phyloP scores from a whole-genome alignment of 1,284 basidiomycete genomes.

The Ustilago esculenta region DNA sequence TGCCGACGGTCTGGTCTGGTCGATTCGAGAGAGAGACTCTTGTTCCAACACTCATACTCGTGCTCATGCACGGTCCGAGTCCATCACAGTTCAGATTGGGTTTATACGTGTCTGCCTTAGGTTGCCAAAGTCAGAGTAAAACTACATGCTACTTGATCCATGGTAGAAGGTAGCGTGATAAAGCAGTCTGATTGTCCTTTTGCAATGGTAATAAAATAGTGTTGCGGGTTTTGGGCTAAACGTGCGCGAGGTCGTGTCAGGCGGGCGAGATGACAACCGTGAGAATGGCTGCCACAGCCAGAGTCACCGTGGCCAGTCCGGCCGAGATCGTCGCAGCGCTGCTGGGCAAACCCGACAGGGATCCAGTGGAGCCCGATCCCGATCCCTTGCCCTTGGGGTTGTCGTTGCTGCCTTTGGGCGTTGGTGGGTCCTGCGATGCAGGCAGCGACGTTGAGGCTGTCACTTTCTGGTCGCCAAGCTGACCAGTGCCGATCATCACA shows the following conservation, averaged over 20 bases:
- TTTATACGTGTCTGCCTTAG: no score
- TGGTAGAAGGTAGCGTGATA: no score
- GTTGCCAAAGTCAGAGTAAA: no score
- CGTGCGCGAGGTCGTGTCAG: not conserved
- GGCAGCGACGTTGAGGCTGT: slow-evolving; percentile 21
- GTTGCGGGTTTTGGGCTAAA: no score
- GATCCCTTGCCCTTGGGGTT: slow-evolving; percentile 3
- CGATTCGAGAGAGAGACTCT: no score
- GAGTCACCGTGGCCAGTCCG: not conserved
- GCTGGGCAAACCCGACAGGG: slow-evolving; percentile 6
- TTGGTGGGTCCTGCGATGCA: slow-evolving; percentile 31
- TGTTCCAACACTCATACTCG: no score
- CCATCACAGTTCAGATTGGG: no score
- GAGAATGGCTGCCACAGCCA: slow-evolving; percentile 5
- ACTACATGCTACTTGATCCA: no score
- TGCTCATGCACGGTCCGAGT: no score
- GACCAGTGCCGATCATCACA: slow-evolving; percentile 67
- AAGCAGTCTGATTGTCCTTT: no score
- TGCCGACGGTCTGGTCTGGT: no score
- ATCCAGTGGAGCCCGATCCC: slow-evolving; percentile 6
- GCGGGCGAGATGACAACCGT: slow-evolving; percentile 3
- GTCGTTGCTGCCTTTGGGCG: slow-evolving; percentile 11
- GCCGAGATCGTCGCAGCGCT: not conserved
- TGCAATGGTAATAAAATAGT: no score
- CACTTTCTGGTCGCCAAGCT: slow-evolving; percentile 41